A percentile compares a stretch with the other conserved stretches of the same genome.
Conservation (phyloP, 257 asterid genomes). For the Nicotiana undulata region DNA sequence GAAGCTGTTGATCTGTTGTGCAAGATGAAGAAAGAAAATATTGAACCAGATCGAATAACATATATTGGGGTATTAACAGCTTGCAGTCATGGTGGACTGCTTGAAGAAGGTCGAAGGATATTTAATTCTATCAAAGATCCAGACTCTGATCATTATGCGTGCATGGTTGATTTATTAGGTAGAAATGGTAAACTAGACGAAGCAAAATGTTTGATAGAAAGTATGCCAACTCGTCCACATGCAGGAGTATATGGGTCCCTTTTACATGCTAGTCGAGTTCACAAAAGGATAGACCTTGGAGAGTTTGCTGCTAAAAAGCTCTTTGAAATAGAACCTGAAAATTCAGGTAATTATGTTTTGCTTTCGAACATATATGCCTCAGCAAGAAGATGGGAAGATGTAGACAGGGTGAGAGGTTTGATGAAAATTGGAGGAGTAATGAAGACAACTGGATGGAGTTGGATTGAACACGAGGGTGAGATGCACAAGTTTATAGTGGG, state of each 20-base stretch:
- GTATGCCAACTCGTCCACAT: constrained; percentile 48
- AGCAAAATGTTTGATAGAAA: constrained; percentile 42
- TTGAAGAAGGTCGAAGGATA: constrained; percentile 40
- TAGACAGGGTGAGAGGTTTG: constrained; percentile 39
- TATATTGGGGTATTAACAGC: constrained; percentile 54
- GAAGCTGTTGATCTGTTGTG: constrained; percentile 44
- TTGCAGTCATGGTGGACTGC: constrained; percentile 67
- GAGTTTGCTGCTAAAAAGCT: constrained; percentile 58
- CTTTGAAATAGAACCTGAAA: constrained; percentile 57
- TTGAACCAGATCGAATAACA: constrained; percentile 53
- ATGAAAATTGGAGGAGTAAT: constrained; percentile 38
- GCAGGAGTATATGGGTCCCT: constrained; percentile 59
- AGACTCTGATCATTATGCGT: constrained; percentile 56
- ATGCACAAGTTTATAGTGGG: constrained; percentile 45
- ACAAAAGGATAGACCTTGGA: constrained; percentile 50
- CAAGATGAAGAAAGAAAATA: constrained; percentile 40
- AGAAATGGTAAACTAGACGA: constrained; percentile 62
- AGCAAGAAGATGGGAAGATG: constrained; percentile 58
- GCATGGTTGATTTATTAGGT: constrained; percentile 69
- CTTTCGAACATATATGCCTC: constrained; percentile 54
- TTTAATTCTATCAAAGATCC: constrained; percentile 52
- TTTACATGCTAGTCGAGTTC: constrained; percentile 49
- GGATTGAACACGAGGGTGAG: constrained; percentile 48
- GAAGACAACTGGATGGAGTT: constrained; percentile 54
- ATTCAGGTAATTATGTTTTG: constrained; percentile 45